These are phyloP conservation scores for Aureobasidium sp. DNA, from an alignment of 2,329 filamentous ascomycete species.

Conservation along the genomic window DNA sequence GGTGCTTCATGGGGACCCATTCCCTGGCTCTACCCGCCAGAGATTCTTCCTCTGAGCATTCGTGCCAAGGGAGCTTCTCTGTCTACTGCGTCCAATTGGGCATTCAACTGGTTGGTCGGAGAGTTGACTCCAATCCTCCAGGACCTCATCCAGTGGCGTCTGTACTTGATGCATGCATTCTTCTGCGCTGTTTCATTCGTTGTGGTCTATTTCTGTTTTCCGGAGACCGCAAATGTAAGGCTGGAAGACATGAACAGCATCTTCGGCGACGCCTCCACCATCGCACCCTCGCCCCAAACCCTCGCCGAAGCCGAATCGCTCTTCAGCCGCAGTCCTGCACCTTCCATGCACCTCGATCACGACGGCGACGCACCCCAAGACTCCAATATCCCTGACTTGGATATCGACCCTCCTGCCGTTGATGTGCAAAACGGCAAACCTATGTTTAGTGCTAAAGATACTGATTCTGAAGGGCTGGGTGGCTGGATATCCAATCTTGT, in stretches of 20 bases:
- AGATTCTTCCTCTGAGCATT: conserved; percentile 94
- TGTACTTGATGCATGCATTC: conserved; percentile 93
- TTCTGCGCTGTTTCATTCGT: conserved; percentile 95
- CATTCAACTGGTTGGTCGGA: conserved; percentile 95
- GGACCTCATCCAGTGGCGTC: conserved; percentile 82
- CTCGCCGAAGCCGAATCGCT: conserved; percentile 75
- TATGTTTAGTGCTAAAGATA: conserved; percentile 26
- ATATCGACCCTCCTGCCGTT: conserved; percentile 69
- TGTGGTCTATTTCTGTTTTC: conserved; percentile 95
- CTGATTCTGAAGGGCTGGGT: conserved; percentile 49
- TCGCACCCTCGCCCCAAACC: conserved; percentile 69
- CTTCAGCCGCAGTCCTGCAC: conserved; percentile 71
- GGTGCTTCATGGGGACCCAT: conserved; percentile 98
- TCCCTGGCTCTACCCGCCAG: conserved; percentile 96
- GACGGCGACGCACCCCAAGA: conserved; percentile 31
- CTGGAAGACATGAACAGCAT: conserved; percentile 94
- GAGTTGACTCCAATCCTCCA: conserved; percentile 92
- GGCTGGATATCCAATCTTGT: conserved; percentile 64
- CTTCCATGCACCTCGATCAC: conserved; percentile 60
- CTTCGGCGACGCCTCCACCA: conserved; percentile 86
- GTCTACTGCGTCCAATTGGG: conserved; percentile 95
- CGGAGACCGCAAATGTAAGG: conserved; percentile 89
- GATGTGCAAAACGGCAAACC: conserved; percentile 43
- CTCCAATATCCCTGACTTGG: conserved; percentile 67
- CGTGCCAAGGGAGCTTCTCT: conserved; percentile 94